These are phyloP conservation scores for Acacia concinna DNA, from an alignment of 331 rosid species.

Conservation along the genomic window DNA sequence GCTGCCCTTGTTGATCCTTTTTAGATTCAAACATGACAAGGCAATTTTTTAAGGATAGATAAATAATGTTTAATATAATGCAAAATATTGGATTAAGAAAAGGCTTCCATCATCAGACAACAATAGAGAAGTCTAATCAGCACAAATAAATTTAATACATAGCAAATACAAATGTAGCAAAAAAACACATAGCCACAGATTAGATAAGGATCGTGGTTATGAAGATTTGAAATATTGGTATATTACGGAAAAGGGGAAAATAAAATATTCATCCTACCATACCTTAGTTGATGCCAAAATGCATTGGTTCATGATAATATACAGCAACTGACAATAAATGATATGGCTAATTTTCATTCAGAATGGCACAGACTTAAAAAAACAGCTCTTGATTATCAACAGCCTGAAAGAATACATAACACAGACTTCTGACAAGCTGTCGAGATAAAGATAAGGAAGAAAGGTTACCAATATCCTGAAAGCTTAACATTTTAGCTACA, in stretches of 20 bases:
- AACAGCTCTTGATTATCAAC: neutral
- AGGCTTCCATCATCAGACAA: neutral
- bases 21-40: constrained; percentile 28
- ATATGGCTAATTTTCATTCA: neutral
- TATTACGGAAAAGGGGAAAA: neutral
- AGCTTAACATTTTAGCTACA: neutral
- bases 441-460: too few species aligned
- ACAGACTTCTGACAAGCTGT: too few species aligned
- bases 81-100: constrained; percentile 1
- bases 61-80: neutral
- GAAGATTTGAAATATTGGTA: neutral
- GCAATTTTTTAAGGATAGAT: neutral
- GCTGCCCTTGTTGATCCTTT: constrained; percentile 48
- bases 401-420: too few species aligned
- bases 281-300: neutral
- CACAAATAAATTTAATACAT: constrained; percentile 17
- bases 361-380: neutral
- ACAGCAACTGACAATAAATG: neutral
- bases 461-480: neutral
- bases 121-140: constrained; percentile 12
- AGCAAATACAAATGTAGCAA: neutral
- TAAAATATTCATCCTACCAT: neutral
- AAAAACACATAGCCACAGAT: neutral
- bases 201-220: neutral
- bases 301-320: neutral